phyloP scores from a whole-genome alignment of 495 filamentous ascomycete species.

The Penicillium taxi region DNA sequence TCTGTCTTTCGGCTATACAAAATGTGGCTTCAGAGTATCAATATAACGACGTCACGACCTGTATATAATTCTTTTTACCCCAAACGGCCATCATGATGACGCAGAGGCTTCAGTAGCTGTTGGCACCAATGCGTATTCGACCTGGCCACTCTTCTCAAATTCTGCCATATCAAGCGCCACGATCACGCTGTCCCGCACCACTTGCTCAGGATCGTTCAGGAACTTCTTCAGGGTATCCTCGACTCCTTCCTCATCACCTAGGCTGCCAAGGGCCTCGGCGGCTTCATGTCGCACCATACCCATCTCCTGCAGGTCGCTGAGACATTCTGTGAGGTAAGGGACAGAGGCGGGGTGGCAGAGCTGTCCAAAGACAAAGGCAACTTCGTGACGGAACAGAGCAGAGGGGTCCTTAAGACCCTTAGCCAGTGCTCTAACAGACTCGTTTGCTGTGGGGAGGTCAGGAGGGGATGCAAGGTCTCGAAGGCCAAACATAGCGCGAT shows the following conservation, averaged over 20 bases:
- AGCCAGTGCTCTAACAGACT: conserved; percentile 77
- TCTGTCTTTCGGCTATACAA: conserved; percentile 25
- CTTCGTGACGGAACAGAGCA: conserved; percentile 94
- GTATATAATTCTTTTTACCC: conserved; percentile 12
- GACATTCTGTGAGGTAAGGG: conserved; percentile 68
- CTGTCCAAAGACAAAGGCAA: conserved; percentile 97
- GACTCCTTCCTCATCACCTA: conserved; percentile 89
- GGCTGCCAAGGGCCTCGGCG: conserved; percentile 91
- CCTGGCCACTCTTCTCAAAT: conserved; percentile 81
- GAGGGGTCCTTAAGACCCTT: conserved; percentile 78
- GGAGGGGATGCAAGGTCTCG: conserved; percentile 89
- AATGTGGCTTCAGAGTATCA: conserved; percentile 20
- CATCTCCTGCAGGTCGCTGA: conserved; percentile 70
- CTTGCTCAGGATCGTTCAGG: conserved; percentile 79
- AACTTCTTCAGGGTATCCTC: conserved; percentile 77
- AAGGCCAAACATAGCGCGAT: conserved; percentile 95
- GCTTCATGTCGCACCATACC: conserved; percentile 98
- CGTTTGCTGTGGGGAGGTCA: conserved; percentile 76
- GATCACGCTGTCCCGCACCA: conserved; percentile 89
- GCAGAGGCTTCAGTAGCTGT: conserved; percentile 27
- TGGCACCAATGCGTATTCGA: conserved; percentile 86
- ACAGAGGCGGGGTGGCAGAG: conserved; percentile 93
- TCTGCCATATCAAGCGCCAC: conserved; percentile 98
- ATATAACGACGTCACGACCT: conserved; percentile 28
- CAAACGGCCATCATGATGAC: conserved; percentile 24